A percentile compares a stretch with the other conserved stretches of the same genome.
Conservation (phyloP, 306 rosid species). For the Lotus japonicus region DNA sequence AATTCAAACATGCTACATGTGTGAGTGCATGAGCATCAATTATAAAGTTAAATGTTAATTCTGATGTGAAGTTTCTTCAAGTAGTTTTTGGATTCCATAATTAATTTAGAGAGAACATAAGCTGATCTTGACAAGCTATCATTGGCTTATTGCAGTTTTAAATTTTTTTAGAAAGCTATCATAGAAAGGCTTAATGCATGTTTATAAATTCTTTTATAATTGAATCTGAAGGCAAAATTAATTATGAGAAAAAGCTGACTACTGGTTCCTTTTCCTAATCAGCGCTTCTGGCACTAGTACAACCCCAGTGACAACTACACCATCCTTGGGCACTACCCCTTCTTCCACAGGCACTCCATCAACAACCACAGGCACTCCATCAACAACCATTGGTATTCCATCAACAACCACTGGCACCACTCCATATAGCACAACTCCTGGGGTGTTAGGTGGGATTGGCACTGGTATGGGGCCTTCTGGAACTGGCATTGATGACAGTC, state of each 20-base stretch:
- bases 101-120: too few species aligned
- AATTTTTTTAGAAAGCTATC: too few species aligned
- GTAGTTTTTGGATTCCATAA: too few species aligned
- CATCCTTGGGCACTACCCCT: slow-evolving; percentile 20
- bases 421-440: slow-evolving; percentile 39
- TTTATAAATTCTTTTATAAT: too few species aligned
- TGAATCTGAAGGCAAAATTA: too few species aligned
- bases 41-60: too few species aligned
- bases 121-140: too few species aligned
- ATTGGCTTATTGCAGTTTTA: too few species aligned
- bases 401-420: slow-evolving; percentile 9
- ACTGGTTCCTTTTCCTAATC: neutral
- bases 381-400: slow-evolving; percentile 28
- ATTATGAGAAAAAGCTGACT: neutral
- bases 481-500: slow-evolving; percentile 62
- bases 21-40: too few species aligned
- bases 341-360: slow-evolving; percentile 9
- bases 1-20: too few species aligned
- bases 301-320: slow-evolving; percentile 22
- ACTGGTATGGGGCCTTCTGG: slow-evolving; percentile 68
- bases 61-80: too few species aligned
- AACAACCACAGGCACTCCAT: slow-evolving; percentile 18
- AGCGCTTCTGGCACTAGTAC: slow-evolving; percentile 47
- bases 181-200: neutral
- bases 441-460: slow-evolving; percentile 73